phyloP scores from a whole-genome alignment of 2,329 filamentous ascomycete species.

The Colletotrichum truncatum region DNA sequence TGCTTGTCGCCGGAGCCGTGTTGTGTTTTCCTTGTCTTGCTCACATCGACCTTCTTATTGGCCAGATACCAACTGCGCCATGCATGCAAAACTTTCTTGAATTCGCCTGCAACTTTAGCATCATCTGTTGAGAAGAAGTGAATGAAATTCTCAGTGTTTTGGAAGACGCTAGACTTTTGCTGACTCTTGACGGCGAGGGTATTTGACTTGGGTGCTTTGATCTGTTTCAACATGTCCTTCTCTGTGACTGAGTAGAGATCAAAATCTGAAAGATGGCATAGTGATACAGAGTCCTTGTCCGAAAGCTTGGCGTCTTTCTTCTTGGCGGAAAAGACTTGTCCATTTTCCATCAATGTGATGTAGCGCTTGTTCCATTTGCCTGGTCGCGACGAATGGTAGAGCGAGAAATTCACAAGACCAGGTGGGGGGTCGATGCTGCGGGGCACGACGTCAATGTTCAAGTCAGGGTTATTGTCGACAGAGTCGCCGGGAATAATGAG shows the following conservation, averaged over 20 bases:
- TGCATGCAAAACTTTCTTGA: constrained; percentile 75
- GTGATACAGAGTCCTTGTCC: constrained; percentile 73
- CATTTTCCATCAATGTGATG: constrained; percentile 77
- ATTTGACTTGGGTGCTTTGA: constrained; percentile 85
- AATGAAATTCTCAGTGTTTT: constrained; percentile 85
- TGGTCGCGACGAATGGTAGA: constrained; percentile 83
- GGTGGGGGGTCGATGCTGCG: constrained; percentile 65
- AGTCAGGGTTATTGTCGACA: constrained; percentile 63
- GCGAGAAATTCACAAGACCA: constrained; percentile 70
- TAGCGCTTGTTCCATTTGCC: constrained; percentile 91
- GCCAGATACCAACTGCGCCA: constrained; percentile 96
- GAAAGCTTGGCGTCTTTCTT: constrained; percentile 66
- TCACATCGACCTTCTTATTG: constrained; percentile 68
- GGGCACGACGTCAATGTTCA: constrained; percentile 73
- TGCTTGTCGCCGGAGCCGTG: constrained; percentile 38
- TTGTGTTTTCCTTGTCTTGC: constrained; percentile 44
- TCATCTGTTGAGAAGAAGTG: constrained; percentile 93
- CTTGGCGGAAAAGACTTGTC: constrained; percentile 78
- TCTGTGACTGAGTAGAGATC: constrained; percentile 86
- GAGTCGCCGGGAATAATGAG: constrained; percentile 70
- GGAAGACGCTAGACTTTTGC: constrained; percentile 85
- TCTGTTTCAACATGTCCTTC: constrained; percentile 71
- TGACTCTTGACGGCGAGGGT: constrained; percentile 94
- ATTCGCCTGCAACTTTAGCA: constrained; percentile 69
- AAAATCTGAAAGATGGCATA: constrained; percentile 91